Percentiles rank a stretch among this genome's conserved stretches.
Conservation (phyloP, 164 flowering plant species). For the Liriodendron chinense region DNA sequence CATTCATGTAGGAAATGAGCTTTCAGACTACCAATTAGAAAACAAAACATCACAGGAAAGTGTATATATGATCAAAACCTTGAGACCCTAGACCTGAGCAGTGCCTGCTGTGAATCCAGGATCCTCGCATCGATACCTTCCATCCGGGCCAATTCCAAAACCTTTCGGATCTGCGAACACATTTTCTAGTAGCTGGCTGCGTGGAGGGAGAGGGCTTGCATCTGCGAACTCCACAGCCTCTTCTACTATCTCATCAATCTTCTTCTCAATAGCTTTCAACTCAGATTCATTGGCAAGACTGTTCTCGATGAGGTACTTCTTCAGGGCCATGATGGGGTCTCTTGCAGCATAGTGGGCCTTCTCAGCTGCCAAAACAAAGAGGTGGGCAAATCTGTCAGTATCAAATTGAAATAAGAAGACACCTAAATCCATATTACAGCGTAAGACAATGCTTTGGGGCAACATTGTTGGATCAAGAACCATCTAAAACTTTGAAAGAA, state of each 20-base stretch:
- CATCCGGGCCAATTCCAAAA: slow-evolving; percentile 94
- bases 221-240: slow-evolving; percentile 95
- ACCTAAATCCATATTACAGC: not conserved
- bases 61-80: not conserved
- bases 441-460: too few relatives aligned
- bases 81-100: slow-evolving; percentile 60
- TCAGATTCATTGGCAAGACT: slow-evolving; percentile 73
- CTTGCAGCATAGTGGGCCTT: slow-evolving; percentile 81
- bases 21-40: not conserved
- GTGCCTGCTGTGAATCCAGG: slow-evolving; percentile 92
- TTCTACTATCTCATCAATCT: slow-evolving; percentile 82
- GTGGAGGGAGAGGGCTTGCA: slow-evolving; percentile 64
- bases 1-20: not conserved
- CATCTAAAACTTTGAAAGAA: not conserved
- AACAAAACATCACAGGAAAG: not conserved
- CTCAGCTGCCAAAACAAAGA: slow-evolving; percentile 59
- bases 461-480: not conserved
- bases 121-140: slow-evolving; percentile 87
- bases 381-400: not conserved
- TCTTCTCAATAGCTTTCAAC: slow-evolving; percentile 76
- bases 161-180: slow-evolving; percentile 97
- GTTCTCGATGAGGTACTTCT: slow-evolving; percentile 76
- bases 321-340: slow-evolving; percentile 81
- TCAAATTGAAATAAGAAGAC: not conserved
- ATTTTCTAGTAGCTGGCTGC: slow-evolving; percentile 84